These are phyloP conservation scores for Glonium stellatum DNA, from an alignment of 495 filamentous ascomycete species.

Conservation along the genomic window DNA sequence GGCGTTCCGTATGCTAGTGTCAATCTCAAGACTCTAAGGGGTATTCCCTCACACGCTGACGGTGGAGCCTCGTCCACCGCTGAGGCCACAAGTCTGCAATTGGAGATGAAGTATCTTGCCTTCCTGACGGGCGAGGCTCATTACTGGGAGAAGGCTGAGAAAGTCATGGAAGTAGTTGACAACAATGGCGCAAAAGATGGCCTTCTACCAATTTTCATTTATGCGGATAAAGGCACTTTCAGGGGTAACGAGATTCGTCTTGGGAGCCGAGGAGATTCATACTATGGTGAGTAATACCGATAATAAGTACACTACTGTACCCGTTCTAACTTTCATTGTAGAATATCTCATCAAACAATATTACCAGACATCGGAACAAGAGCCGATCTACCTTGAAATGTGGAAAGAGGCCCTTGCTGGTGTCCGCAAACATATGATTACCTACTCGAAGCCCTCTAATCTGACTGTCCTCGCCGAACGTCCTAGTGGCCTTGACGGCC, in stretches of 20 bases:
- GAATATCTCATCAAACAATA: slow-evolving; percentile 98
- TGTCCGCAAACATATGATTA: slow-evolving; percentile 83
- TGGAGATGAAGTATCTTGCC: slow-evolving; percentile 96
- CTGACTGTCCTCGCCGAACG: slow-evolving; percentile 85
- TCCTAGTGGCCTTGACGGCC: slow-evolving; percentile 59
- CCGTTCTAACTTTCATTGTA: slow-evolving; percentile 18
- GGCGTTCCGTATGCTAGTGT: slow-evolving; percentile 89
- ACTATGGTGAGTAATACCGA: slow-evolving; percentile 56
- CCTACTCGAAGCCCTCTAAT: slow-evolving; percentile 70
- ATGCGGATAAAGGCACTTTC: slow-evolving; percentile 71
- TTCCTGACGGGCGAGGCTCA: slow-evolving; percentile 87
- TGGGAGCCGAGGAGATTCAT: slow-evolving; percentile 89
- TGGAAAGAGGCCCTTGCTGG: slow-evolving; percentile 83
- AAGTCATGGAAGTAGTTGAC: slow-evolving; percentile 84
- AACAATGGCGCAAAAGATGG: slow-evolving; percentile 70
- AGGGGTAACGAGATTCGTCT: slow-evolving; percentile 78
- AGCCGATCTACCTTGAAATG: slow-evolving; percentile 81
- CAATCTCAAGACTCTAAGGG: slow-evolving; percentile 68
- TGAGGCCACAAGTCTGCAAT: slow-evolving; percentile 83
- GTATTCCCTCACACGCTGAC: slow-evolving; percentile 72
- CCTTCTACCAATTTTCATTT: slow-evolving; percentile 83
- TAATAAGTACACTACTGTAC: not conserved
- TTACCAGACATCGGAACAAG: slow-evolving; percentile 79
- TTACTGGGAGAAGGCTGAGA: slow-evolving; percentile 86
- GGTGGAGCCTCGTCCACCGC: slow-evolving; percentile 89